phyloP scores from a whole-genome alignment of 75 land plant genomes.

The Pinus taeda region DNA sequence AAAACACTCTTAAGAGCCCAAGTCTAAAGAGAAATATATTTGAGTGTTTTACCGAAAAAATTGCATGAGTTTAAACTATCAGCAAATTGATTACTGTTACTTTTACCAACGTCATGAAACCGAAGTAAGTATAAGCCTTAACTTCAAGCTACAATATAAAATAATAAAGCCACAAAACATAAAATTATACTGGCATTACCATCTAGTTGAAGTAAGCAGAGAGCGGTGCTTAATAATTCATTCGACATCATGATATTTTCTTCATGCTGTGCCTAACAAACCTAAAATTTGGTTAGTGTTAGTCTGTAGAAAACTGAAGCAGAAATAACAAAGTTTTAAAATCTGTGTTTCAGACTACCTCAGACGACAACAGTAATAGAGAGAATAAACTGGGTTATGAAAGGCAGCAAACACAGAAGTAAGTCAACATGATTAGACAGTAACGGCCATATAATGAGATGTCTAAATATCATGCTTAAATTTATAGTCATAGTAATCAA shows the following conservation, averaged over 20 bases:
- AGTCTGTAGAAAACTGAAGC: no score
- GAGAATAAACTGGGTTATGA: not conserved
- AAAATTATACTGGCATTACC: not conserved
- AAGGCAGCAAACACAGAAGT: not conserved
- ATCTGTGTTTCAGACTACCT: no score
- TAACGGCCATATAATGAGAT: not conserved
- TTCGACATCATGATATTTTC: no score
- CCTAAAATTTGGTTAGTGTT: no score
- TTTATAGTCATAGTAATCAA: not conserved
- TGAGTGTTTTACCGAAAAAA: not conserved
- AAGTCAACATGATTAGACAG: not conserved
- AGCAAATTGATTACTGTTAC: not conserved
- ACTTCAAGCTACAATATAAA: not conserved
- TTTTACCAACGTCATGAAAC: not conserved
- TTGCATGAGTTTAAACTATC: not conserved
- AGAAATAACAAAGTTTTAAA: no score
- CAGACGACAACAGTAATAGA: no score
- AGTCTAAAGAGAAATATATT: not conserved
- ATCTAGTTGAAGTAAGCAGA: slow-evolving; percentile 4
- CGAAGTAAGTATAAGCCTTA: not conserved
- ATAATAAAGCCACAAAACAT: not conserved
- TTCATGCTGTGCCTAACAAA: no score
- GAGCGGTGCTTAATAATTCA: not conserved
- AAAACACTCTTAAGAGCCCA: not conserved
- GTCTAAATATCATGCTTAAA: not conserved